These are phyloP conservation scores for Podaxis sp. DNA, from an alignment of 768 basidiomycete genomes.

Conservation along the genomic window DNA sequence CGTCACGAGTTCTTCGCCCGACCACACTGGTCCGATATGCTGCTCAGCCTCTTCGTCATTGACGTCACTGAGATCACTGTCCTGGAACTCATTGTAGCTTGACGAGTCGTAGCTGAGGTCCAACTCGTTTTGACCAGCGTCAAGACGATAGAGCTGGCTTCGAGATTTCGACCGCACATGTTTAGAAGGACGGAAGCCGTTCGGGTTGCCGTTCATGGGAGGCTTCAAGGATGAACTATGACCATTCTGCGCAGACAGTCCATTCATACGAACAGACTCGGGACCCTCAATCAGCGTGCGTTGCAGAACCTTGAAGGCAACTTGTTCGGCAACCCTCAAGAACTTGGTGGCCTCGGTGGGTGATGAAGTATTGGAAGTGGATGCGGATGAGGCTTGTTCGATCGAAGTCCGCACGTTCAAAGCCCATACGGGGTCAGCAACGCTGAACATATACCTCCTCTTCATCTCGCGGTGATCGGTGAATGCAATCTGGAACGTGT, in stretches of 20 bases:
- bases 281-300: slow-evolving; percentile 68
- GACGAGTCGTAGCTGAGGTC: slow-evolving; percentile 39
- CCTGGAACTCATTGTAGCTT: slow-evolving; percentile 28
- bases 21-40: slow-evolving; percentile 45
- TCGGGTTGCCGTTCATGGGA: slow-evolving; percentile 6
- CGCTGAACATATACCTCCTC: slow-evolving; percentile 93
- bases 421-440: slow-evolving; percentile 79
- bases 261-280: slow-evolving; percentile 20
- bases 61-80: slow-evolving; percentile 29
- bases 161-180: slow-evolving; percentile 70
- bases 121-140: slow-evolving; percentile 63
- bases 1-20: slow-evolving; percentile 79
- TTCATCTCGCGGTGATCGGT: slow-evolving; percentile 61
- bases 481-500: slow-evolving; percentile 95
- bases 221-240: slow-evolving; percentile 1
- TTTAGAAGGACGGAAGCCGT: slow-evolving; percentile 25
- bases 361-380: slow-evolving; percentile 28
- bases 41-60: slow-evolving; percentile 11
- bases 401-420: slow-evolving; percentile 68
- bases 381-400: slow-evolving; percentile 44
- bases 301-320: slow-evolving; percentile 82
- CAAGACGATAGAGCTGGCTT: slow-evolving; percentile 66
- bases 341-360: slow-evolving; percentile 44
- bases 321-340: slow-evolving; percentile 65
- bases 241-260: slow-evolving; percentile 16